Conservation (phyloP, 768 basidiomycete genomes). For the Gloeophyllum trabeum region DNA sequence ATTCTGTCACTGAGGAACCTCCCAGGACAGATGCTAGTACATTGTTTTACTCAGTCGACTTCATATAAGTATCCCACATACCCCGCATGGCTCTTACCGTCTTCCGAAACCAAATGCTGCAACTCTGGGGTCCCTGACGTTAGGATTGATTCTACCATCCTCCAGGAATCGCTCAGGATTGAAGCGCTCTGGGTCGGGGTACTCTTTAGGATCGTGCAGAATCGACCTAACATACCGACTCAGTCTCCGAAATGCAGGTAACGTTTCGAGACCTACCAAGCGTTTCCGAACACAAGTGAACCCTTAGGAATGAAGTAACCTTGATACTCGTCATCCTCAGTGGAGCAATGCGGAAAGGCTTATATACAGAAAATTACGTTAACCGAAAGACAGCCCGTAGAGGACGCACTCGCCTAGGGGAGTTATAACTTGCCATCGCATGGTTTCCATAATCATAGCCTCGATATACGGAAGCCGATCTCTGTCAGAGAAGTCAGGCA, state of each 20-base stretch:
- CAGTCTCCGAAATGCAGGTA: neutral
- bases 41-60: too few species aligned
- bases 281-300: constrained; percentile 31
- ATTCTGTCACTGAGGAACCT: constrained; percentile 31
- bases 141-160: neutral
- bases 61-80: too few species aligned
- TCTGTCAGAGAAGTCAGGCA: constrained; percentile 29
- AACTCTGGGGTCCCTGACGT: neutral
- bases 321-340: constrained; percentile 28
- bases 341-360: constrained; percentile 34
- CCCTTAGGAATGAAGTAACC: constrained; percentile 41
- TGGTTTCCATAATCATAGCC: constrained; percentile 32
- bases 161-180: constrained; percentile 20
- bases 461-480: constrained; percentile 36
- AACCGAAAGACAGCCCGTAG: too few species aligned
- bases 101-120: constrained; percentile 3
- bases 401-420: constrained; percentile 23
- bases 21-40: constrained; percentile 33
- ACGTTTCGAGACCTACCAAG: constrained; percentile 23
- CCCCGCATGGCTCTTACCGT: neutral
- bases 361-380: constrained; percentile 12
- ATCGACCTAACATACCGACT: constrained; percentile 29
- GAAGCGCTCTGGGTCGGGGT: constrained; percentile 37
- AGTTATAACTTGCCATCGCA: constrained; percentile 37
- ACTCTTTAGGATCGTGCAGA: constrained; percentile 34